These are phyloP conservation scores for Dissophora ornata DNA, from an alignment of 192 early-diverging fungal genomes.

Conservation along the genomic window DNA sequence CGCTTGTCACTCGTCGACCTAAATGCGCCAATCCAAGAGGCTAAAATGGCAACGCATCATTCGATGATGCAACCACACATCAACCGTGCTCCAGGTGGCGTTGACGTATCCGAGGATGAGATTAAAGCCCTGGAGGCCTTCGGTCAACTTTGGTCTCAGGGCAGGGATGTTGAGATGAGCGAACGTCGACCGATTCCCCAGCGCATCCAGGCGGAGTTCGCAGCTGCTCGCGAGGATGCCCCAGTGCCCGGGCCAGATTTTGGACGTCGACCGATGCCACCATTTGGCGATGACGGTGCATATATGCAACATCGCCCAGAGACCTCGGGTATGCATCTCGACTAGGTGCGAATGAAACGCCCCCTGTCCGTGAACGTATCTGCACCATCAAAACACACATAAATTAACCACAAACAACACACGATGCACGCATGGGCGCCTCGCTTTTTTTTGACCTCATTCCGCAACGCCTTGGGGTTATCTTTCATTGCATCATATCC, in stretches of 20 bases:
- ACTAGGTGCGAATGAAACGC: too few relatives aligned
- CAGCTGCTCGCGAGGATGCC: conserved; percentile 2
- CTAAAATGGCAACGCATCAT: conserved; percentile 21
- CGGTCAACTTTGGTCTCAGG: conserved; percentile 53
- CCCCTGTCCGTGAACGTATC: too few relatives aligned
- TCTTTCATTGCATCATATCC: conserved; percentile 9
- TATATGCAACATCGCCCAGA: not conserved
- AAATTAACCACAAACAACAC: too few relatives aligned
- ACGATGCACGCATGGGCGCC: too few relatives aligned
- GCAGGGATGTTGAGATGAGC: conserved; percentile 38
- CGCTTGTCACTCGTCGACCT: conserved; percentile 46
- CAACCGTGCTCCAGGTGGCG: conserved; percentile 2
- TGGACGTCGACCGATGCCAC: conserved; percentile 20
- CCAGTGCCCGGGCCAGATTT: conserved; percentile 29
- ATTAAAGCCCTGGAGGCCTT: conserved; percentile 47
- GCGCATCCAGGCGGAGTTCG: not conserved
- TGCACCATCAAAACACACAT: too few relatives aligned
- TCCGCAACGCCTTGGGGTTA: too few relatives aligned
- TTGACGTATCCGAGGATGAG: conserved; percentile 48
- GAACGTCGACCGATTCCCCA: conserved; percentile 5
- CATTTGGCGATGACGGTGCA: not conserved
- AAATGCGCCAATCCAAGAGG: conserved; percentile 46
- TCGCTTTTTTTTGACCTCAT: not conserved
- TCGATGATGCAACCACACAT: not conserved
- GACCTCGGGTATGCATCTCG: not conserved